Percentiles rank a stretch among this genome's conserved stretches.
phyloP scores from a whole-genome alignment of 352 stramenopile genomes.

The Phytophthora fragariae region DNA sequence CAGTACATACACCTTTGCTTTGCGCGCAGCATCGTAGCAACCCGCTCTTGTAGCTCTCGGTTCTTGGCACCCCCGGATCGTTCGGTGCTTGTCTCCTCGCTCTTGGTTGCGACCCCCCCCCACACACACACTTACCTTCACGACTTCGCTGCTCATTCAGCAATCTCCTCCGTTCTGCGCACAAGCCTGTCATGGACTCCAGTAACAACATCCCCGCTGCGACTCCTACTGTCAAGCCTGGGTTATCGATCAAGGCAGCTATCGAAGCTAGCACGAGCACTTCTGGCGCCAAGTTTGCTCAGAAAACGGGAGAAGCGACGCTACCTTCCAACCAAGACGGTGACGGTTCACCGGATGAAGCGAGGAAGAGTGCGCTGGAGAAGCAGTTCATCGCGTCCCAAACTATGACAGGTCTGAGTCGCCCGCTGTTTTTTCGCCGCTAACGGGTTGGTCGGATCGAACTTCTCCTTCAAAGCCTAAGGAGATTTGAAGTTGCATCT shows the following conservation, averaged over 20 bases:
- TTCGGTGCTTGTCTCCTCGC: not conserved
- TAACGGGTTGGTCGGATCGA: not conserved
- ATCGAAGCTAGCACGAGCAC: not conserved
- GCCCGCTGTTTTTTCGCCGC: slow-evolving; percentile 1
- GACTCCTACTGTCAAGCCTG: not conserved
- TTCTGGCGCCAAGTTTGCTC: not conserved
- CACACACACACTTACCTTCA: not conserved
- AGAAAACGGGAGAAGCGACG: not conserved
- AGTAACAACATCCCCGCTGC: not conserved
- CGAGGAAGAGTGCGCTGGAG: slow-evolving; percentile 4
- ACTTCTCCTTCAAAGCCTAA: not conserved
- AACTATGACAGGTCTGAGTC: not conserved
- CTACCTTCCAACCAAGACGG: slow-evolving; percentile 9
- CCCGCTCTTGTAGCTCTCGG: not conserved
- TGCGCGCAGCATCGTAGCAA: no score
- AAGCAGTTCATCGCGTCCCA: slow-evolving; percentile 19
- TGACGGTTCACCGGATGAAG: not conserved
- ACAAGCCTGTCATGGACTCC: slow-evolving; percentile 1
- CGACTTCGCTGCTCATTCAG: not conserved
- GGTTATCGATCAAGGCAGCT: slow-evolving; percentile 4
- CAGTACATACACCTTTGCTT: not conserved
- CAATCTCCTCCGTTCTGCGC: not conserved
- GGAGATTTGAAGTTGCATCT: not conserved
- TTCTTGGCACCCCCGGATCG: no score
- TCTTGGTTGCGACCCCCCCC: no score